Percentiles rank a stretch among this genome's conserved stretches.
Evolutionary conservation across 169 alveolate genomes (phyloP).

Genomic region (Amoebophrya sp.): DNA sequence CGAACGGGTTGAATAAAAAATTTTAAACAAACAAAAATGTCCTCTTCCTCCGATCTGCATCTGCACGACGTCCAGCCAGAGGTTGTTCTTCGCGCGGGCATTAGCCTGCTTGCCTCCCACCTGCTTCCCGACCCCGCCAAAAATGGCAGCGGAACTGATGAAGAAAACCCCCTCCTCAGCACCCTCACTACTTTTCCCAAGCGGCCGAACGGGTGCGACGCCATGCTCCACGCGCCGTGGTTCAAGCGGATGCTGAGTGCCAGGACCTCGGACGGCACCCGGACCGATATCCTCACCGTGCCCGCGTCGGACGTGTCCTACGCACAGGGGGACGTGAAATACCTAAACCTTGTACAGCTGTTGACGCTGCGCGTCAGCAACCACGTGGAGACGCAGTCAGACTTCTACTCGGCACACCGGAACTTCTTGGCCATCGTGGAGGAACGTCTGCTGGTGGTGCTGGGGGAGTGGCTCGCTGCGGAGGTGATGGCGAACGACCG

Average conservation of each 20-base stretch:
- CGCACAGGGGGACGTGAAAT: background rate
- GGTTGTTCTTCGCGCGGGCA: background rate
- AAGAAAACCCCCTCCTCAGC: background rate
- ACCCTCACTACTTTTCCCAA: no score
- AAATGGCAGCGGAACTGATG: no score
- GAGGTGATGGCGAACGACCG: no score
- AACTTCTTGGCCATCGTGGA: background rate
- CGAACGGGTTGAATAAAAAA: no score
- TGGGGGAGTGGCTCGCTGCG: background rate
- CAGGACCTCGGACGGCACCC: no score
- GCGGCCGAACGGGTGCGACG: background rate
- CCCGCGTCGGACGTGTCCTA: background rate
- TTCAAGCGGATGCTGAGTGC: background rate
- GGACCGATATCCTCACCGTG: no score
- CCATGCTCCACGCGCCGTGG: background rate
- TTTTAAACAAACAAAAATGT: no score
- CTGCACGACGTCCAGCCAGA: background rate
- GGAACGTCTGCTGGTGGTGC: background rate
- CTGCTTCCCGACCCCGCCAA: background rate
- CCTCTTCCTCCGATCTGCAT: background rate
- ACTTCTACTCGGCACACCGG: background rate
- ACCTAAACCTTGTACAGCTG: background rate
- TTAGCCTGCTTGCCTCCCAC: background rate
- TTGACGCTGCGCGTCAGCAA: background rate
- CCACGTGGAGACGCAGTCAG: background rate